Base-by-base conservation (phyloP, 192 early-diverging fungal genomes). In the Anaeromyces robustus region DNA sequence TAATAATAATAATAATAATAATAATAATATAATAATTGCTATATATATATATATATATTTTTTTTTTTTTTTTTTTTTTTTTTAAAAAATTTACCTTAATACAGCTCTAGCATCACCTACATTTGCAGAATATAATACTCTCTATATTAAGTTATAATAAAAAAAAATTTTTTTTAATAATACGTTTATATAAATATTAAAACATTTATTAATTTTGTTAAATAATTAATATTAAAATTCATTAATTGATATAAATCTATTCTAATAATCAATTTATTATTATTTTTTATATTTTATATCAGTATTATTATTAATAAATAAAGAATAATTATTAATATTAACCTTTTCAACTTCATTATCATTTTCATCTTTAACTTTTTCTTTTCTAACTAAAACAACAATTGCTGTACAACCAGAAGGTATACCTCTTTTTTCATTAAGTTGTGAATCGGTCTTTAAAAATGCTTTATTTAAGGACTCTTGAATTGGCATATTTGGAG, bases 81-180 rank as follows among this genome's bases (percentile, higher is more conserved):
- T 19, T 29, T 29, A 43, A 77, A 77, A 14, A 37, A 29, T 80
- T 80, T 87, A 94, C 92, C 88, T 91, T 80, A 99, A 84, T 32
- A 99, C 97, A 13, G 95, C 97, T 29, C 97, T 90, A 14, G 97
- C 96, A 91, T 99, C 97, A 29, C 97, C 97, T 37, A 93, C 97
- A 87, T 99, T 99, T 30, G 95, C 97, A 31, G 95, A 96, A 83
- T 96, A 96, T 34, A 98, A 87, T 29, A 94, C 90, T 52, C 95
- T 86, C 92, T 94, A 78, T 34, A 17, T 80, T 12, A 32, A 12
- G 16, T 16, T 80, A 16, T 30, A 16, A 39, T 78, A 16, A 30
- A 7, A 30, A 7, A 77, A 80, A 29, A n/a, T n/a, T n/a, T n/a
- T n/a, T n/a, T n/a, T n/a, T n/a, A n/a, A n/a, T n/a, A n/a, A n/a